phyloP scores from a whole-genome alignment of 2,329 filamentous ascomycete species.

The Colletotrichum sansevieriae region DNA sequence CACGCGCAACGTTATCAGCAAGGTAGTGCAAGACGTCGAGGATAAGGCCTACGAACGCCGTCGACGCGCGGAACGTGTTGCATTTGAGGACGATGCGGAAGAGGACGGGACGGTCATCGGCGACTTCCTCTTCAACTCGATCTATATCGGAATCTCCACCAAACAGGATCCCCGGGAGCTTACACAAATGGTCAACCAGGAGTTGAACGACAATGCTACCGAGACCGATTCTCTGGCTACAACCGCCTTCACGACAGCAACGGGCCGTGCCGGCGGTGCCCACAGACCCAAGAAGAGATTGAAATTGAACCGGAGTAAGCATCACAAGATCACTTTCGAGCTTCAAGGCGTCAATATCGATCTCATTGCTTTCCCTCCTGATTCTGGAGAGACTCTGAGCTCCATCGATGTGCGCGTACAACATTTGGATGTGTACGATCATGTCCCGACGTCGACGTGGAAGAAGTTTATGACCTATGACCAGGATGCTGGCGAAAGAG shows the following conservation, averaged over 20 bases:
- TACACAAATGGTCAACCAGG: conserved; percentile 85
- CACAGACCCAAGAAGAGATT: conserved; percentile 67
- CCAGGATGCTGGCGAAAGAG: conserved; percentile 85
- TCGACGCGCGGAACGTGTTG: conserved; percentile 66
- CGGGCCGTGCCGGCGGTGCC: conserved; percentile 61
- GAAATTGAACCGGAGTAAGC: conserved; percentile 84
- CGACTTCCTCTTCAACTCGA: conserved; percentile 98
- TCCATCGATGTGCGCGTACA: conserved; percentile 87
- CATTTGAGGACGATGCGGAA: conserved; percentile 74
- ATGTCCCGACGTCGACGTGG: conserved; percentile 96
- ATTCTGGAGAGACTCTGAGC: conserved; percentile 84
- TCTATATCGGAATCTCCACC: conserved; percentile 93
- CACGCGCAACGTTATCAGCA: conserved; percentile 87
- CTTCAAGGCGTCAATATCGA: conserved; percentile 87
- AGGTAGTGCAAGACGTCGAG: conserved; percentile 91
- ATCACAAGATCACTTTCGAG: conserved; percentile 97
- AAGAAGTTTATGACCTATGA: conserved; percentile 98
- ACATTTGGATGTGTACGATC: conserved; percentile 92
- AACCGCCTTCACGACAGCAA: conserved; percentile 74
- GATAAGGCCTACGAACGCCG: conserved; percentile 82
- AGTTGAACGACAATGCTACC: conserved; percentile 86
- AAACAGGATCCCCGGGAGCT: conserved; percentile 88
- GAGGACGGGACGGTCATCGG: conserved; percentile 90
- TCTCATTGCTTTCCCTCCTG: conserved; percentile 82
- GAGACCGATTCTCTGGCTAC: conserved; percentile 92